phyloP scores from a whole-genome alignment of 176 grass and related monocot species.

The Avena eriantha region DNA sequence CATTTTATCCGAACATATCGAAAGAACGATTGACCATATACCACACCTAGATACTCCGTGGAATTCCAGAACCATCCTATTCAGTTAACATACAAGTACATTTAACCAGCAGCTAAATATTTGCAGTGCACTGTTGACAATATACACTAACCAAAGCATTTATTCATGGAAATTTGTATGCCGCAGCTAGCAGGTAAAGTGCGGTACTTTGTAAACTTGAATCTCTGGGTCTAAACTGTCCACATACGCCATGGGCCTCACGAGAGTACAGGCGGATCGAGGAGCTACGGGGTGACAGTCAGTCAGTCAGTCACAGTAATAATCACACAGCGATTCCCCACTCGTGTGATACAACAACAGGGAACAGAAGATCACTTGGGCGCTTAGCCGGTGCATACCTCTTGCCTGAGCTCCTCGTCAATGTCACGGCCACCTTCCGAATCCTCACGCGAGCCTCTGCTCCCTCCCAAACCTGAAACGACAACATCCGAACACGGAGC shows the following conservation, averaged over 20 bases:
- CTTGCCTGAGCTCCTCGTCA: conserved; percentile 41
- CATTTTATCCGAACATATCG: background rate
- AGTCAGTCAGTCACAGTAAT: background rate
- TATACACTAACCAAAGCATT: background rate
- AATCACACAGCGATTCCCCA: background rate
- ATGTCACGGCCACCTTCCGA: background rate
- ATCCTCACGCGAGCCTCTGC: background rate
- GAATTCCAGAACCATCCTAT: conserved; percentile 12
- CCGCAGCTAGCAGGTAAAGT: background rate
- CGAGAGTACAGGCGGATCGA: background rate
- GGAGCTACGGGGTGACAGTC: background rate
- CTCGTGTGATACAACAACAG: background rate
- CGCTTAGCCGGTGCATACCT: conserved; percentile 38
- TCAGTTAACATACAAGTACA: conserved; percentile 4
- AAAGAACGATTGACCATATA: background rate
- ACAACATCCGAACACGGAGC: background rate
- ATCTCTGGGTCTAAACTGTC: background rate
- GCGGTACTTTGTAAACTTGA: background rate
- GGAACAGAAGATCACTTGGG: background rate
- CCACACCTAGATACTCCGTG: background rate
- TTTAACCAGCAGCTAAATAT: background rate
- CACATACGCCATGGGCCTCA: background rate
- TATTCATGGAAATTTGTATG: background rate
- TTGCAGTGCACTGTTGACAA: no score
- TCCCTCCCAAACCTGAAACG: conserved; percentile 28